These are phyloP conservation scores for Auricularia cornea DNA, from an alignment of 768 basidiomycete species.

Conservation along the genomic window DNA sequence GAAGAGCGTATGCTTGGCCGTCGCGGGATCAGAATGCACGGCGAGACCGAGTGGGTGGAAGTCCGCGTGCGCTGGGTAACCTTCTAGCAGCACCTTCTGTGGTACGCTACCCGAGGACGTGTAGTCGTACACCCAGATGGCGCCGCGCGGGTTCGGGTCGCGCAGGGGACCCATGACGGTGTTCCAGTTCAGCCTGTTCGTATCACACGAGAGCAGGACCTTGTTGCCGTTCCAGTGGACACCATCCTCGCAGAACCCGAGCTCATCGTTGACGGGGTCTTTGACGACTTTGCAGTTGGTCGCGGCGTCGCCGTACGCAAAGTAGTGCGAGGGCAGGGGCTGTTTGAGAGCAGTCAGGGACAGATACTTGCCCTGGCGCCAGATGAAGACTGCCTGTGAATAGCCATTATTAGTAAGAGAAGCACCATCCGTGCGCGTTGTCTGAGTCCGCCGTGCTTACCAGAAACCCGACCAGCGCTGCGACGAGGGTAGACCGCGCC, in stretches of 20 bases:
- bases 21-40: slow-evolving; percentile 35
- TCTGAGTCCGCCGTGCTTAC: no score
- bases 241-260: slow-evolving; percentile 57
- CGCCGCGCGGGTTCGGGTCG: slow-evolving; percentile 49
- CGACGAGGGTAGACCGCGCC: no score
- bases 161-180: slow-evolving; percentile 57
- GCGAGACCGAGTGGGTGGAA: slow-evolving; percentile 69
- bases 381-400: slow-evolving; percentile 37
- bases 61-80: slow-evolving; percentile 48
- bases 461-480: no score
- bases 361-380: slow-evolving; percentile 31
- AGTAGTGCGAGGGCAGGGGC: slow-evolving; percentile 42
- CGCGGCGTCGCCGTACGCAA: slow-evolving; percentile 40
- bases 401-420: no score
- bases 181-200: slow-evolving; percentile 55
- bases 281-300: slow-evolving; percentile 37
- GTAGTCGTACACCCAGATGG: slow-evolving; percentile 47
- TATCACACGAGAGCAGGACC: slow-evolving; percentile 44
- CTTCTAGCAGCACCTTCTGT: slow-evolving; percentile 28
- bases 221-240: slow-evolving; percentile 46
- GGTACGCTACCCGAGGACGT: slow-evolving; percentile 18
- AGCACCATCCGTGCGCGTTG: no score
- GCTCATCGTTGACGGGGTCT: slow-evolving; percentile 20
- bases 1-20: slow-evolving; percentile 45
- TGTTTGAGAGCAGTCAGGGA: slow-evolving; percentile 33